A percentile compares a stretch with the other conserved stretches of the same genome.
phyloP scores from a whole-genome alignment of 257 asterid species.

The Solanum boliviense region DNA sequence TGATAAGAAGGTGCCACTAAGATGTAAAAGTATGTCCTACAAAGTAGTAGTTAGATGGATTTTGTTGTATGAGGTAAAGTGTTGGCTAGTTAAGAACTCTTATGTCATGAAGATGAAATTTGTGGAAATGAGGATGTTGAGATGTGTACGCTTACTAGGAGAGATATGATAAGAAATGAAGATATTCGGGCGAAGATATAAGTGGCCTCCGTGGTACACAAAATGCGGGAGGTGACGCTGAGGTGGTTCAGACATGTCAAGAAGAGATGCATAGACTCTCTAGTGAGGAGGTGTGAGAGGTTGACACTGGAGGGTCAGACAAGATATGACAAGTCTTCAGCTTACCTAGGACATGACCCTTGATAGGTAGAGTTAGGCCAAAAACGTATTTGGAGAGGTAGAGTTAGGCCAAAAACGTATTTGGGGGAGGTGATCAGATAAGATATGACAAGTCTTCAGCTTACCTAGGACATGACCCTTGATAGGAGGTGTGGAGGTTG shows the following conservation, averaged over 20 bases:
- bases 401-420: background rate
- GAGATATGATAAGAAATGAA: background rate
- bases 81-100: background rate
- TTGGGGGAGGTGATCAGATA: background rate
- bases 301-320: background rate
- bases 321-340: too few relatives aligned
- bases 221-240: background rate
- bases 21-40: background rate
- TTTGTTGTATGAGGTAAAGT: background rate
- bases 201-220: background rate
- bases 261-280: background rate
- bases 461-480: background rate
- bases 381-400: background rate
- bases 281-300: background rate
- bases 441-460: background rate
- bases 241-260: background rate
- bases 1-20: background rate
- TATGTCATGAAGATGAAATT: background rate
- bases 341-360: too few relatives aligned
- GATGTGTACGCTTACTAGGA: background rate
- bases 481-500: background rate
- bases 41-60: background rate
- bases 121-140: background rate
- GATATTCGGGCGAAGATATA: background rate
- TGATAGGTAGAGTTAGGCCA: background rate